phyloP scores from a whole-genome alignment of 345 rosid species.

The Raphanus sativus region DNA sequence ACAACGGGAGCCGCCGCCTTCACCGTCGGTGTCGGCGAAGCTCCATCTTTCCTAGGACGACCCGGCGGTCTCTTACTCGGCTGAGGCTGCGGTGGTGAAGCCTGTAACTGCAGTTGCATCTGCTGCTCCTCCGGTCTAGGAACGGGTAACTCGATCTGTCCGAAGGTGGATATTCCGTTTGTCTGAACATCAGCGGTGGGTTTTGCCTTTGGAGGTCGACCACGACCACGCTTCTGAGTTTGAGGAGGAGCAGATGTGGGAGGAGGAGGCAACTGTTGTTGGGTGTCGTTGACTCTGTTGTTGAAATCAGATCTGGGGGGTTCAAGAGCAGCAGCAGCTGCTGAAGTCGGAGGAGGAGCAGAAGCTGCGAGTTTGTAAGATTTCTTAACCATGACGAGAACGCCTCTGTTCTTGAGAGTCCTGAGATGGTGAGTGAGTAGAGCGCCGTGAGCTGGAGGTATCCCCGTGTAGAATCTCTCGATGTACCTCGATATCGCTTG shows the following conservation, averaged over 20 bases:
- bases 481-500: conserved; percentile 76
- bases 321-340: background rate
- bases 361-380: conserved; percentile 60
- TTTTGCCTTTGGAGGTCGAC: conserved; percentile 67
- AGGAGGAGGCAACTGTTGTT: conserved; percentile 7
- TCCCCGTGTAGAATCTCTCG: conserved; percentile 52
- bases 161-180: conserved; percentile 24
- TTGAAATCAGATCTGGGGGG: conserved; percentile 41
- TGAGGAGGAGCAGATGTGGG: background rate
- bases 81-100: background rate
- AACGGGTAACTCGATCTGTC: conserved; percentile 4
- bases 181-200: conserved; percentile 12
- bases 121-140: conserved; percentile 8
- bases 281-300: conserved; percentile 27
- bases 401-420: conserved; percentile 64
- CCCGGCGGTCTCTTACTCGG: conserved; percentile 41
- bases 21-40: conserved; percentile 5
- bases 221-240: conserved; percentile 57
- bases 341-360: conserved; percentile 15
- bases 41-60: conserved; percentile 51
- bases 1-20: conserved; percentile 2
- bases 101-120: background rate
- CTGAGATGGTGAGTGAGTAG: conserved; percentile 66
- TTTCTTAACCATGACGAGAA: conserved; percentile 66
- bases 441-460: conserved; percentile 62